Evolutionary conservation across 2,329 filamentous ascomycete genomes (phyloP), one percentile per base, ranked within the genome.

Genomic region (Penicillium sp.): DNA sequence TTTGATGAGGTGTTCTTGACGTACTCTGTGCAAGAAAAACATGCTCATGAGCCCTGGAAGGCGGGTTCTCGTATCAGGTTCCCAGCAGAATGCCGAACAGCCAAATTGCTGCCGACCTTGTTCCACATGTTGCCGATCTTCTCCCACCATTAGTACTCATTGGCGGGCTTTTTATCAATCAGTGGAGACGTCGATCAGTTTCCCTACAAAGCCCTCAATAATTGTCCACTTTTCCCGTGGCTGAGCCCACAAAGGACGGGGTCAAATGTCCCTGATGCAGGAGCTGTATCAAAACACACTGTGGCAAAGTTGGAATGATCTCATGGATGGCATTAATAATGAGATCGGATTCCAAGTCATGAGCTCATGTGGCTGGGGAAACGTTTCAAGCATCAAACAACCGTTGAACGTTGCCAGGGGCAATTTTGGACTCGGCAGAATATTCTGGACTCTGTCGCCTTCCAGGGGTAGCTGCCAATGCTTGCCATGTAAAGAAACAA

Each of bases 131-230:
- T 49, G 54, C 51, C 51, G 53, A 57, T 57, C 49, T 8, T 11
- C 20, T 44, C 27, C 22, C 20, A 49, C 14, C 20, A 22, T 12
- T 12, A 18, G 15, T 26, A 51, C 6, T 25, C 12, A 53, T 55
- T 55, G 51, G 51, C 26, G n/a, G 23, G 9, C 8, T 33, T 9
- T n/a, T 57, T 59, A 59, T 59, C 57, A 57, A 59, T 59, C 57
- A 55, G 51, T 46, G 45, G 43, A 49, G 49, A 49, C 20, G 49
- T 42, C 45, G 29, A 47, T 45, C 44, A 45, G 37, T 53, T 22
- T 20, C 37, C 55, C 37, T 9, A 40, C 50, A 31, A 43, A 53
- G 42, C 15, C 25, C 20, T 52, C 40, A 37, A 35, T 23, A 26
- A 44, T 43, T 47, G 9, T 49, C 58, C 51, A 56, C 53, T 45